Evolutionary conservation across 148 eudicot species (phyloP).

Genomic region (Oxyria digyna): DNA sequence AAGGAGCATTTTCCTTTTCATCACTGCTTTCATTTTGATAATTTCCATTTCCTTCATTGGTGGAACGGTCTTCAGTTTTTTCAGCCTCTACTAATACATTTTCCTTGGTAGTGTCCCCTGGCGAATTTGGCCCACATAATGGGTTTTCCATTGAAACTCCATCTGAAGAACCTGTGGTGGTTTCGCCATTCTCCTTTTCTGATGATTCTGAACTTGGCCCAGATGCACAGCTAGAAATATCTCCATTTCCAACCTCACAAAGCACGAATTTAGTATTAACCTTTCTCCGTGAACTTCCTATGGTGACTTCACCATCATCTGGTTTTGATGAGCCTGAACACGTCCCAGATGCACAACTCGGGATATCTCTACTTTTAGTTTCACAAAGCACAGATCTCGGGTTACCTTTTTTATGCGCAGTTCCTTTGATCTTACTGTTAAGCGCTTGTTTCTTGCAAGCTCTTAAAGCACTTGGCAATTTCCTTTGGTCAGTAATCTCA

Average conservation of each 20-base stretch:
- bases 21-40: constrained; percentile 1
- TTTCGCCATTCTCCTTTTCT: not conserved
- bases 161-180: not conserved
- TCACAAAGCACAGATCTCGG: constrained; percentile 1
- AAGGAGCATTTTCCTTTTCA: constrained; percentile 7
- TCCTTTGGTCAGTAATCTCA: constrained; percentile 34
- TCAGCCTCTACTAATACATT: not conserved
- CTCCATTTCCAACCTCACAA: constrained; percentile 13
- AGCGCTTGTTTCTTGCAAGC: not conserved
- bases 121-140: not conserved
- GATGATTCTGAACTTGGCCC: not conserved
- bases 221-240: constrained; percentile 13
- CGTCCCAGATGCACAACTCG: constrained; percentile 10
- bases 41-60: not conserved
- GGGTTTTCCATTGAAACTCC: not conserved
- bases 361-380: constrained; percentile 13
- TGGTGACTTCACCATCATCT: constrained; percentile 4
- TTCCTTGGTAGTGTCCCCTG: not conserved
- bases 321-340: constrained; percentile 1
- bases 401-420: constrained; percentile 5
- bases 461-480: not conserved
- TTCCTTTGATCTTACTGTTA: constrained; percentile 16
- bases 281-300: constrained; percentile 10
- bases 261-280: not conserved
- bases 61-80: not conserved